Conservation (phyloP, 495 filamentous ascomycete genomes). For the Penicillium turbatum region DNA sequence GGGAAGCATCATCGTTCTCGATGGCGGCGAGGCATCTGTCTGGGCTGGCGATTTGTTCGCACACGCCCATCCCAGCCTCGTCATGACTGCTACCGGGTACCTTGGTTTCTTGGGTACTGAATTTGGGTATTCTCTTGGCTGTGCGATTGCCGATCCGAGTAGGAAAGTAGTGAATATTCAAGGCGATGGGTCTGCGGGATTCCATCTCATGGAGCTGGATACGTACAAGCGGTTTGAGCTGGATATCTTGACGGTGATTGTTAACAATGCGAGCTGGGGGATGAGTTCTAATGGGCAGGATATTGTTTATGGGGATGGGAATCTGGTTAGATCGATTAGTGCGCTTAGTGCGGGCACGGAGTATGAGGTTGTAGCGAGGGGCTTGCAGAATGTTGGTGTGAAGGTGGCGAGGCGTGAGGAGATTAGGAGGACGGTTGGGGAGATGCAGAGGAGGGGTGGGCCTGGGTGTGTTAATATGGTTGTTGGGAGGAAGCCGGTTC, state of each 20-base stretch:
- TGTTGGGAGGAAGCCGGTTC: constrained; percentile 25
- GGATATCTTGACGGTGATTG: constrained; percentile 25
- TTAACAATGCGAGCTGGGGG: constrained; percentile 29
- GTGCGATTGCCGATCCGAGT: constrained; percentile 23
- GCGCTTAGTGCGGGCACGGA: constrained; percentile 19
- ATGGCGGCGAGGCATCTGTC: constrained; percentile 24
- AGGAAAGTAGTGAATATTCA: constrained; percentile 23
- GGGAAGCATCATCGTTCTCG: constrained; percentile 23
- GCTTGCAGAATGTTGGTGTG: constrained; percentile 19
- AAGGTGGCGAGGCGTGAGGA: constrained; percentile 11
- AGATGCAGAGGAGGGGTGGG: constrained; percentile 9
- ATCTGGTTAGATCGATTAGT: constrained; percentile 18
- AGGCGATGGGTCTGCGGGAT: constrained; percentile 27
- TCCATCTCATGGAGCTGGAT: constrained; percentile 31
- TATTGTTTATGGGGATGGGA: constrained; percentile 19
- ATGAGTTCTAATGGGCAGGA: constrained; percentile 31
- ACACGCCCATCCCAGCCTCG: constrained; percentile 10
- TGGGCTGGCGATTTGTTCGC: constrained; percentile 18
- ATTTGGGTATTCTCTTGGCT: constrained; percentile 25
- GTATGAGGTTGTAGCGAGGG: constrained; percentile 25
- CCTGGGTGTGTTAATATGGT: constrained; percentile 24
- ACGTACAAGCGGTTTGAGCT: constrained; percentile 25
- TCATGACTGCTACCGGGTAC: constrained; percentile 21
- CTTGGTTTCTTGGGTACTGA: constrained; percentile 27
- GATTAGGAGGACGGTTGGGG: constrained; percentile 13